Evolutionary conservation across 768 basidiomycete species (phyloP).

Genomic region (Pisolithus sp.): DNA sequence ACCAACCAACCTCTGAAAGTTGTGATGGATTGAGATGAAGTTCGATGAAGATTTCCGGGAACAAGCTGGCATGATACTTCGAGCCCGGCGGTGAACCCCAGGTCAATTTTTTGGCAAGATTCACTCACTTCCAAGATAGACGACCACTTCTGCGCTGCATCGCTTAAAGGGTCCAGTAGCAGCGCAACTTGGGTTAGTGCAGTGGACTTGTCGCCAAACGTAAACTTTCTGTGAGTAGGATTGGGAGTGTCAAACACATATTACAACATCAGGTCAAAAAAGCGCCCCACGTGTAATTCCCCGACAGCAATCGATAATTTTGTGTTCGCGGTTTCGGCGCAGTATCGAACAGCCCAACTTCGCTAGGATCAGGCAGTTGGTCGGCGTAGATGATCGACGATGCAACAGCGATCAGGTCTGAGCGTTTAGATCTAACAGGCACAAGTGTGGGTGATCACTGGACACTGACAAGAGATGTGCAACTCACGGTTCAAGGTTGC

Average conservation of each 20-base stretch:
- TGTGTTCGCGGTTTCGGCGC: conserved; percentile 52
- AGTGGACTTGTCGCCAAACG: conserved; percentile 58
- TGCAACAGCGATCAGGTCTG: conserved; percentile 56
- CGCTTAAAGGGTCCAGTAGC: conserved; percentile 80
- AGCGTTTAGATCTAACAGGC: conserved; percentile 41
- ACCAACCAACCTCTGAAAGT: conserved; percentile 54
- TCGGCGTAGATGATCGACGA: conserved; percentile 69
- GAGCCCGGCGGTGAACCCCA: background rate
- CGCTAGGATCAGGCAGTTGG: conserved; percentile 67
- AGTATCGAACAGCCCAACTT: conserved; percentile 65
- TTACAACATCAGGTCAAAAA: background rate
- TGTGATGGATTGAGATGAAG: conserved; percentile 73
- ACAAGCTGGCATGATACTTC: conserved; percentile 28
- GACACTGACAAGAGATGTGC: background rate
- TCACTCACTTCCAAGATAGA: conserved; percentile 60
- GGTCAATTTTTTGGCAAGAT: background rate
- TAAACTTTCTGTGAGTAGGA: conserved; percentile 47
- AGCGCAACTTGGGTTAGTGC: conserved; percentile 67
- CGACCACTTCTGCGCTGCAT: conserved; percentile 81
- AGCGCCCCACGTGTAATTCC: conserved; percentile 57
- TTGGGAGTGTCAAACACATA: background rate
- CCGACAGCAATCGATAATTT: conserved; percentile 54
- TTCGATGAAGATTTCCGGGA: conserved; percentile 62
- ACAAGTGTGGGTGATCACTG: background rate
- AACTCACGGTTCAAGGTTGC: conserved; percentile 38